Conservation (phyloP, 805 yeast genomes). For the Kodamaea restingae region DNA sequence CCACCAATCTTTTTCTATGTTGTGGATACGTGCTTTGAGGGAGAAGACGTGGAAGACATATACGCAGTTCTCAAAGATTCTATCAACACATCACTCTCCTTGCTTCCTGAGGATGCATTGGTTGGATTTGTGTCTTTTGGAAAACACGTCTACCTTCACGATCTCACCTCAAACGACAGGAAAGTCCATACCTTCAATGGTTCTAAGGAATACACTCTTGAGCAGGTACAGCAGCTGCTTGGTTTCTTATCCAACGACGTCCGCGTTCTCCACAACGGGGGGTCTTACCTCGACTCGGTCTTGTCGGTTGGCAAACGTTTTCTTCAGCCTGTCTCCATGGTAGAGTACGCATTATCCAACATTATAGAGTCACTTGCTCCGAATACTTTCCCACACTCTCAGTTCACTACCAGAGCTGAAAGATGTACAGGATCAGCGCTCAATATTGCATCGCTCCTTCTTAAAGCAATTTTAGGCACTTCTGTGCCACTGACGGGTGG, state of each 20-base stretch:
- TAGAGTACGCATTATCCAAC: constrained; percentile 48
- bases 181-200: constrained; percentile 50
- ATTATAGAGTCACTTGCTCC: constrained; percentile 46
- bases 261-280: constrained; percentile 13
- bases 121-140: constrained; percentile 61
- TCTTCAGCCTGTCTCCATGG: constrained; percentile 44
- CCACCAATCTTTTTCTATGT: constrained; percentile 51
- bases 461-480: constrained; percentile 36
- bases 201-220: constrained; percentile 44
- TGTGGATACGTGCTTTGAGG: constrained; percentile 53
- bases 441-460: constrained; percentile 41
- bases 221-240: constrained; percentile 43
- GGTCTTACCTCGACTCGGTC: constrained; percentile 10
- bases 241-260: constrained; percentile 38
- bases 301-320: constrained; percentile 33
- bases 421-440: constrained; percentile 62
- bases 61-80: constrained; percentile 47
- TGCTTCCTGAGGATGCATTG: constrained; percentile 52
- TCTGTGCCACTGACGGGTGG: constrained; percentile 46
- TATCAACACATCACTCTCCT: constrained; percentile 38
- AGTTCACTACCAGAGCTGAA: constrained; percentile 42
- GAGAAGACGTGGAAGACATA: constrained; percentile 44
- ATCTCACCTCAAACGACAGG: constrained; percentile 33
- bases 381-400: constrained; percentile 47
- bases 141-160: constrained; percentile 55